Conservation (phyloP, 1,284 basidiomycete species). For the Tilletia walkeri region DNA sequence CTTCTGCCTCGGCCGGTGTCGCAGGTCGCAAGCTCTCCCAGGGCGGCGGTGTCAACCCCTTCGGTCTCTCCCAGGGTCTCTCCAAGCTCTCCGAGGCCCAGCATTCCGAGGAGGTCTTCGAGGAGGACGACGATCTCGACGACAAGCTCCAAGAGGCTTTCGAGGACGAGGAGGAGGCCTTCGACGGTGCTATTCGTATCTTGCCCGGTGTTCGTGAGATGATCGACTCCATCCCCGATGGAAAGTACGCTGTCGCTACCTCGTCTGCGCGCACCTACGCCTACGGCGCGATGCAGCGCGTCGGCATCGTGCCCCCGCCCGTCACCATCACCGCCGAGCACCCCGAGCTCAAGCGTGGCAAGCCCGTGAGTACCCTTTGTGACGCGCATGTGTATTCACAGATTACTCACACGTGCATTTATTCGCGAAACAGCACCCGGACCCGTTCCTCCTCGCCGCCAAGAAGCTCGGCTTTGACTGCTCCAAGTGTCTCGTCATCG, state of each 20-base stretch:
- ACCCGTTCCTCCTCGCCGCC: conserved; percentile 74
- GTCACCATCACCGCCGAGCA: conserved; percentile 78
- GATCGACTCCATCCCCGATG: conserved; percentile 69
- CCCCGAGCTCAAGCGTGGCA: conserved; percentile 57
- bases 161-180: conserved; percentile 61
- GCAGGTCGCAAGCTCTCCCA: conserved; percentile 57
- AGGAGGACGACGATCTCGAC: conserved; percentile 59
- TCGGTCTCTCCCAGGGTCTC: conserved; percentile 15
- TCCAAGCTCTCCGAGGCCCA: conserved; percentile 22
- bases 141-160: conserved; percentile 56
- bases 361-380: conserved; percentile 42
- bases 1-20: conserved; percentile 59
- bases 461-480: conserved; percentile 66
- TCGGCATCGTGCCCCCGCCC: conserved; percentile 69
- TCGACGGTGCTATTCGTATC: conserved; percentile 62
- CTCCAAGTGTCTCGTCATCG: conserved; percentile 65
- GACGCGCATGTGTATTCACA: neutral
- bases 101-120: conserved; percentile 57
- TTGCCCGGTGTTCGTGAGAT: conserved; percentile 71
- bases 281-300: conserved; percentile 70
- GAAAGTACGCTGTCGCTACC: conserved; percentile 71
- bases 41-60: conserved; percentile 38
- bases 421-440: conserved; percentile 58
- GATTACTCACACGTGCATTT: no score
- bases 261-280: conserved; percentile 74